phyloP scores from a whole-genome alignment of 202 grass and related monocot genomes.

The Carex sylvatica region DNA sequence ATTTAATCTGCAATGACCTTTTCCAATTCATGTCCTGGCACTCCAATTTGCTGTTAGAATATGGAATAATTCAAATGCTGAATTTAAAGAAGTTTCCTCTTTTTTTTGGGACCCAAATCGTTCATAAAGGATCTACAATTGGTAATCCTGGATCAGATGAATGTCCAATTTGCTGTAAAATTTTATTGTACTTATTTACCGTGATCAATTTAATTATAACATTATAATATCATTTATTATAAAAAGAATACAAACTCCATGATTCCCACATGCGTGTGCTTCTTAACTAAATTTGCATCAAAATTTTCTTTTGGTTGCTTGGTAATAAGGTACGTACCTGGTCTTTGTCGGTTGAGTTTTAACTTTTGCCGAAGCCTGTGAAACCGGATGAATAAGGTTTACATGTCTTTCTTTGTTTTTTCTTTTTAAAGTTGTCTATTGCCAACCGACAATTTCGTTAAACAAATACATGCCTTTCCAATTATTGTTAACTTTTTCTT shows the following conservation, averaged over 20 bases:
- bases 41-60: not conserved
- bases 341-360: no score
- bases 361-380: no score
- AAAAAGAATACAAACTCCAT: no score
- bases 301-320: no score
- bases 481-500: no score
- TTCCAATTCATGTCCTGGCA: not conserved
- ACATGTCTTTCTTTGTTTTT: no score
- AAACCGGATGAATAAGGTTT: no score
- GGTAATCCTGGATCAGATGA: not conserved
- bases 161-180: not conserved
- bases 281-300: no score
- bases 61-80: not conserved
- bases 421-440: no score
- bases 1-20: not conserved
- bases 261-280: not conserved
- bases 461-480: no score
- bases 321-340: no score
- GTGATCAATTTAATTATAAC: not conserved
- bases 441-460: no score
- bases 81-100: not conserved
- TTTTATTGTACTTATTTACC: not conserved
- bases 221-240: not conserved
- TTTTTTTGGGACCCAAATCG: not conserved
- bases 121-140: not conserved